Percentiles rank a stretch among this genome's conserved stretches.
Conservation (phyloP, 176 grass and related monocot species). For the Cenchrus americanus region DNA sequence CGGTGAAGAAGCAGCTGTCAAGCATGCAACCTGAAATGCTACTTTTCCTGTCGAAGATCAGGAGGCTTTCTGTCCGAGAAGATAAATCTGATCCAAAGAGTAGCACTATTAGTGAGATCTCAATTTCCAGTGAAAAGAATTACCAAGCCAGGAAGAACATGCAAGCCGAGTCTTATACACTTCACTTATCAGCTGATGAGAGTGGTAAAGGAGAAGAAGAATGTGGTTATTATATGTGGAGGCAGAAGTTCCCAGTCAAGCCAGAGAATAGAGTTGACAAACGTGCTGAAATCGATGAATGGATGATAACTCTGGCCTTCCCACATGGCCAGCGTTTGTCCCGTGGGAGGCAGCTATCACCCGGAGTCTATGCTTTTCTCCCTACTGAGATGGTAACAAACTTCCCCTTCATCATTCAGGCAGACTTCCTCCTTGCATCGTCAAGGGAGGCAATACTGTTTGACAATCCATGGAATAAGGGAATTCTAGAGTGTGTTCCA, state of each 20-base stretch:
- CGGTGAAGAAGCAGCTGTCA: conserved; percentile 74
- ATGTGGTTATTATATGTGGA: conserved; percentile 49
- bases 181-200: conserved; percentile 59
- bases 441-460: conserved; percentile 68
- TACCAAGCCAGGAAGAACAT: conserved; percentile 53
- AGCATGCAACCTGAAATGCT: conserved; percentile 77
- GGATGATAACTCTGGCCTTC: conserved; percentile 76
- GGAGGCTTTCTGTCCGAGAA: conserved; percentile 55
- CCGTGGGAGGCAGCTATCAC: conserved; percentile 25
- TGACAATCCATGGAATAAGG: conserved; percentile 76
- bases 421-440: conserved; percentile 76
- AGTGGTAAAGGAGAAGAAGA: conserved; percentile 41
- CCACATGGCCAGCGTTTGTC: conserved; percentile 53
- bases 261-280: conserved; percentile 62
- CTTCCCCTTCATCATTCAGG: conserved; percentile 84
- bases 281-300: conserved; percentile 66
- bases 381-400: conserved; percentile 77
- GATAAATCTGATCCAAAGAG: conserved; percentile 15
- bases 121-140: conserved; percentile 67
- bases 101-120: conserved; percentile 48
- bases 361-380: conserved; percentile 73
- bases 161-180: conserved; percentile 59
- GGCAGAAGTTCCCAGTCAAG: conserved; percentile 50
- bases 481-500: conserved; percentile 75
- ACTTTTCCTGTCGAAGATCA: conserved; percentile 75